Percentiles rank a stretch among this genome's conserved stretches.
phyloP scores from a whole-genome alignment of 2,329 filamentous ascomycete species.

The Stachybotrys echinatus region DNA sequence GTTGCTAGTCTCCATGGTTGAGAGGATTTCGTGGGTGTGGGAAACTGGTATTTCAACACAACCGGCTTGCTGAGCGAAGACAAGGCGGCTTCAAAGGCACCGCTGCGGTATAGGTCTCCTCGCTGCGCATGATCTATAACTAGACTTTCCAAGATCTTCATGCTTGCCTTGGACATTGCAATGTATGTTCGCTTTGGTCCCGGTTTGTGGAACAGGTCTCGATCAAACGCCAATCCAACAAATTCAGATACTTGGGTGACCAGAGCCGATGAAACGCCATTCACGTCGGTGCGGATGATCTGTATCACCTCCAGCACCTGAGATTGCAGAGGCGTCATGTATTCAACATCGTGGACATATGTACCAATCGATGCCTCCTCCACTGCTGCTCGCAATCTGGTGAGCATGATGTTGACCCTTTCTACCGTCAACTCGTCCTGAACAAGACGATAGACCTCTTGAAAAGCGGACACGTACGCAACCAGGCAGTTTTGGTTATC shows the following conservation, averaged over 20 bases:
- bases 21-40: slow-evolving; percentile 62
- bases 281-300: slow-evolving; percentile 60
- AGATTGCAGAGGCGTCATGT: slow-evolving; percentile 66
- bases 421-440: slow-evolving; percentile 56
- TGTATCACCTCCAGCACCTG: slow-evolving; percentile 64
- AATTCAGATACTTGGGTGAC: slow-evolving; percentile 66
- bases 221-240: slow-evolving; percentile 61
- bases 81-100: slow-evolving; percentile 61
- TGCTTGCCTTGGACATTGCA: slow-evolving; percentile 79
- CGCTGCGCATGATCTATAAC: slow-evolving; percentile 55
- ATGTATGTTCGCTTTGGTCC: slow-evolving; percentile 70
- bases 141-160: slow-evolving; percentile 61
- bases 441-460: slow-evolving; percentile 74
- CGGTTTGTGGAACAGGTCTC: slow-evolving; percentile 26
- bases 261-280: slow-evolving; percentile 62
- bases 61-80: slow-evolving; percentile 66
- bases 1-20: slow-evolving; percentile 80
- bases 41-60: slow-evolving; percentile 73
- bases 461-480: slow-evolving; percentile 73
- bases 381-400: slow-evolving; percentile 65
- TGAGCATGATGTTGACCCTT: slow-evolving; percentile 62
- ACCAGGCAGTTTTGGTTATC: slow-evolving; percentile 79
- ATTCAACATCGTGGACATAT: slow-evolving; percentile 69
- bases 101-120: slow-evolving; percentile 63
- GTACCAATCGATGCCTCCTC: slow-evolving; percentile 61